phyloP scores from a whole-genome alignment of 1,139 yeast genomes.

The Yamadazyma jaroonii region DNA sequence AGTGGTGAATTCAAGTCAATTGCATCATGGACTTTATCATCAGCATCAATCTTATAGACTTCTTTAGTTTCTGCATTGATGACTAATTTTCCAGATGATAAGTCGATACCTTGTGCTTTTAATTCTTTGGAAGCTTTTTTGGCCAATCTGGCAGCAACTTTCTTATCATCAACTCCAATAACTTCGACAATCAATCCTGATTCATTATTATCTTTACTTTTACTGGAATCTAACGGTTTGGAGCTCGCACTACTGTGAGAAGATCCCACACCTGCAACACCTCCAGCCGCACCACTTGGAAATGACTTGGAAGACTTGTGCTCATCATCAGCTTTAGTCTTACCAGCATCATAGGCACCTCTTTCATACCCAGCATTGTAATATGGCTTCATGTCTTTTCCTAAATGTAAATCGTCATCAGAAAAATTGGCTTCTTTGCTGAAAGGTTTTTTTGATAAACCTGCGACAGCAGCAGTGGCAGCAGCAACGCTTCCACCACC shows the following conservation, averaged over 20 bases:
- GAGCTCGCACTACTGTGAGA: constrained; percentile 6
- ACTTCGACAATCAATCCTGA: constrained; percentile 33
- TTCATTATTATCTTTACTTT: constrained; percentile 7
- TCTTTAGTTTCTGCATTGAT: constrained; percentile 35
- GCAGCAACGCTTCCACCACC: constrained; percentile 10
- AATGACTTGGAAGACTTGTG: too few species aligned
- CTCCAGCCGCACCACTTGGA: neutral
- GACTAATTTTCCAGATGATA: constrained; percentile 34
- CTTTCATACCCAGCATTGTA: constrained; percentile 13
- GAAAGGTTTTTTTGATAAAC: constrained; percentile 10
- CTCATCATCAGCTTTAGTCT: neutral
- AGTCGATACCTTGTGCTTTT: constrained; percentile 33
- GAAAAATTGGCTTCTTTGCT: constrained; percentile 9
- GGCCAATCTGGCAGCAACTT: constrained; percentile 33
- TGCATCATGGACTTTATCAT: constrained; percentile 1
- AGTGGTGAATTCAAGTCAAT: constrained; percentile 6
- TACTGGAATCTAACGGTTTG: constrained; percentile 1
- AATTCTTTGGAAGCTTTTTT: constrained; percentile 35
- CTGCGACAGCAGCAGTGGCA: constrained; percentile 10
- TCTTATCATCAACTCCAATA: constrained; percentile 34
- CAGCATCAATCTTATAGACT: constrained; percentile 24
- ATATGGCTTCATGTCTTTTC: constrained; percentile 5
- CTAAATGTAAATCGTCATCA: constrained; percentile 7
- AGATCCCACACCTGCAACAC: constrained; percentile 7
- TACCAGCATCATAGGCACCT: constrained; percentile 9